phyloP scores from a whole-genome alignment of 345 rosid genomes.

The Schrenkiella parvula region DNA sequence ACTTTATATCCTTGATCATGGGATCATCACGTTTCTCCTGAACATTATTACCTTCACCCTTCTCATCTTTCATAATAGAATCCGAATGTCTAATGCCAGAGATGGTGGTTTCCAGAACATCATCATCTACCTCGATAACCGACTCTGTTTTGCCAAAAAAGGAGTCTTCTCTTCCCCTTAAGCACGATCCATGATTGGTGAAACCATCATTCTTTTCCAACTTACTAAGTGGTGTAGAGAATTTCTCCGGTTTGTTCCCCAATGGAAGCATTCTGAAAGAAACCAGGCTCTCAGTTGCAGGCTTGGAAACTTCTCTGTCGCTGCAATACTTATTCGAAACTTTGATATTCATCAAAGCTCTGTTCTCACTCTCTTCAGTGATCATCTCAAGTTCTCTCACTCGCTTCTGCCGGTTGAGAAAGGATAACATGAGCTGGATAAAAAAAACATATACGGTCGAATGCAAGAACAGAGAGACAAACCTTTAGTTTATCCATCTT shows the following conservation, averaged over 20 bases:
- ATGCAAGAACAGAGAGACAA: background rate
- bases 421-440: background rate
- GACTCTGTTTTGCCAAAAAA: background rate
- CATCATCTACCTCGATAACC: conserved; percentile 22
- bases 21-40: conserved; percentile 29
- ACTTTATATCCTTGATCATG: conserved; percentile 32
- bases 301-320: conserved; percentile 13
- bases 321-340: conserved; percentile 35
- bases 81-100: conserved; percentile 25
- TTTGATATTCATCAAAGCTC: conserved; percentile 58
- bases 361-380: conserved; percentile 62
- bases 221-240: conserved; percentile 20
- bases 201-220: conserved; percentile 32
- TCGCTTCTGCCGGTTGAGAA: conserved; percentile 40
- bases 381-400: conserved; percentile 63
- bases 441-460: background rate
- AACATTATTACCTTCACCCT: background rate
- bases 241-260: conserved; percentile 20
- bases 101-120: conserved; percentile 6
- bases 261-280: conserved; percentile 26
- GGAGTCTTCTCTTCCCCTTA: background rate
- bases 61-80: conserved; percentile 22
- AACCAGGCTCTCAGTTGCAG: conserved; percentile 9
- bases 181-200: conserved; percentile 19
- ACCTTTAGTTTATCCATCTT: conserved; percentile 72